These are phyloP conservation scores for Hyphodiscus sp. DNA, from an alignment of 2,329 filamentous ascomycete genomes.

Conservation along the genomic window DNA sequence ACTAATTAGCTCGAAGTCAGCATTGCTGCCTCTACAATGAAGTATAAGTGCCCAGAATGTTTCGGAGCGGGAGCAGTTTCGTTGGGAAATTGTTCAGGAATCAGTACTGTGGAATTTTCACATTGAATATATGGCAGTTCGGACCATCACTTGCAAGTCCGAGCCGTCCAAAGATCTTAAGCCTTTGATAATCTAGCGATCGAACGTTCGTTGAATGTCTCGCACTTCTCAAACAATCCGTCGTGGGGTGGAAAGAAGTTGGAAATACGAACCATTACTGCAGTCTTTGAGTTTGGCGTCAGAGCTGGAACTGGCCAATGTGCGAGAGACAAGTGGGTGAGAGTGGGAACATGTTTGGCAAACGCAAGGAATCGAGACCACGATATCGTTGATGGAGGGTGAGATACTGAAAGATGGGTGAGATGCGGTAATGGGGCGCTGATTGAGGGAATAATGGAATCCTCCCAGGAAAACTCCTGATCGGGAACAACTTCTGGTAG, in stretches of 20 bases:
- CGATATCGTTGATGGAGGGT: constrained; percentile 35
- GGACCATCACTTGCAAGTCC: too few relatives aligned
- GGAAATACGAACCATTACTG: constrained; percentile 32
- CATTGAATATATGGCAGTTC: too few relatives aligned
- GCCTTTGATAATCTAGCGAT: too few relatives aligned
- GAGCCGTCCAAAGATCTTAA: too few relatives aligned
- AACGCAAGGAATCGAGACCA: constrained; percentile 54
- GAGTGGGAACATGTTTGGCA: constrained; percentile 43
- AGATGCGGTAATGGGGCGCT: constrained; percentile 42
- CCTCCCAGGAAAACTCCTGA: constrained; percentile 22
- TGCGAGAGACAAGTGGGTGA: constrained; percentile 56
- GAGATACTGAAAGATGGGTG: constrained; percentile 54
- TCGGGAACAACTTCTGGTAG: constrained; percentile 3
- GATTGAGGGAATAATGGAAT: constrained; percentile 15
- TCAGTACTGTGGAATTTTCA: too few relatives aligned
- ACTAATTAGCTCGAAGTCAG: not conserved
- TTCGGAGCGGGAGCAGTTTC: too few relatives aligned
- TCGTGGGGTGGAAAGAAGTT: too few relatives aligned
- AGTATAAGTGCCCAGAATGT: too few relatives aligned
- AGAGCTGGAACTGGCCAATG: constrained; percentile 56
- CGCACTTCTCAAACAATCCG: too few relatives aligned
- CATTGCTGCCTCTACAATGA: too few relatives aligned
- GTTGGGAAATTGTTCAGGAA: too few relatives aligned
- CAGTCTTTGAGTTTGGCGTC: constrained; percentile 46
- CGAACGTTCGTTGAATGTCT: too few relatives aligned